These are phyloP conservation scores for Globisporangium cystogenes DNA, from an alignment of 352 stramenopile genomes.

Conservation along the genomic window DNA sequence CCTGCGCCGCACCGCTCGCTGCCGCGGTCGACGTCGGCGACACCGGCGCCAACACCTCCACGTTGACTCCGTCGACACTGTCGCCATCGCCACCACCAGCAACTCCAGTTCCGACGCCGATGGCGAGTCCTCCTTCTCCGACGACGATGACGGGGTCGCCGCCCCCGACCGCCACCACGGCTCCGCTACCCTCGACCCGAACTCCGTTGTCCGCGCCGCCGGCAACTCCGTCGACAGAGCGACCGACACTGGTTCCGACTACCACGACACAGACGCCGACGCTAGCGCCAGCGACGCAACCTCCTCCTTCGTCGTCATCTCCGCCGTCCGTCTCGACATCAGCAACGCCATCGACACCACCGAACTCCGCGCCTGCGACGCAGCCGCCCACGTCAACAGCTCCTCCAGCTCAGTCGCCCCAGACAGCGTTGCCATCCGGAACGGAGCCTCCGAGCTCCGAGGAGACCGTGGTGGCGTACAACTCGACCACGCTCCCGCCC, in stretches of 20 bases:
- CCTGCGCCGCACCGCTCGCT: not conserved
- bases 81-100: not conserved
- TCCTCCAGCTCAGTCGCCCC: not conserved
- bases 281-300: too few species aligned
- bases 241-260: not conserved
- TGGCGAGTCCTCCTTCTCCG: not conserved
- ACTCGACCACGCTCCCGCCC: slow-evolving; percentile 32
- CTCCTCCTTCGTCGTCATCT: too few species aligned
- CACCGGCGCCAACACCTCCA: not conserved
- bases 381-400: too few species aligned
- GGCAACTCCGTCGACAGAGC: not conserved
- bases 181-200: not conserved
- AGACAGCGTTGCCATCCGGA: slow-evolving; percentile 4
- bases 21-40: not conserved
- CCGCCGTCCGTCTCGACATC: not conserved
- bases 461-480: slow-evolving; percentile 22
- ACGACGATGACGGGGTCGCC: too few species aligned
- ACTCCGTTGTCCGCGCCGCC: not conserved
- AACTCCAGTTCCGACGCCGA: not conserved
- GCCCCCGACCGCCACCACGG: not conserved
- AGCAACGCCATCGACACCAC: not conserved
- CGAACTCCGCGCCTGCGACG: not conserved
- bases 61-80: not conserved
- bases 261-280: not conserved
- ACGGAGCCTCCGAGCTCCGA: not conserved